Conservation (phyloP, 2,329 filamentous ascomycete species). For the Xylaria digitata region DNA sequence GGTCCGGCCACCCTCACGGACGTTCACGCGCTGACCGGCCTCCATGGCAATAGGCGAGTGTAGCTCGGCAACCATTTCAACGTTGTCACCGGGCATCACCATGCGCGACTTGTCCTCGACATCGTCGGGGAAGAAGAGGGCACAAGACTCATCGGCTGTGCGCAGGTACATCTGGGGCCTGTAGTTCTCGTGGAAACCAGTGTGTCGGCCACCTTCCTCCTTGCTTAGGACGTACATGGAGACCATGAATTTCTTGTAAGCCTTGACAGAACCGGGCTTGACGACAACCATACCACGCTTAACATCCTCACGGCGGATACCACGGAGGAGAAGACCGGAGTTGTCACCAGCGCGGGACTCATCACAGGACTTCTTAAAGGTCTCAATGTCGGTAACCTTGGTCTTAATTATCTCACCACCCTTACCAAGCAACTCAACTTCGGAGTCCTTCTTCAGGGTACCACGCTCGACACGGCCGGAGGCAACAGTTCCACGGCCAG, state of each 20-base stretch:
- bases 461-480: constrained; percentile 98
- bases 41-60: constrained; percentile 89
- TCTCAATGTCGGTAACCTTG: constrained; percentile 99
- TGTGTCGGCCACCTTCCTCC: constrained; percentile 98
- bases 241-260: constrained; percentile 90
- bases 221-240: constrained; percentile 98
- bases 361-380: constrained; percentile 99
- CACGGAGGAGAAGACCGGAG: constrained; percentile 95
- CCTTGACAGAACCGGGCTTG: constrained; percentile 84
- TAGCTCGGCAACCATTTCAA: constrained; percentile 93
- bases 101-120: constrained; percentile 76
- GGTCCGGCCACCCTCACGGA: constrained; percentile 94
- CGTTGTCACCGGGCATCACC: constrained; percentile 98
- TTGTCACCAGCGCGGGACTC: constrained; percentile 97
- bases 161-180: constrained; percentile 95
- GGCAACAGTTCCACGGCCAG: constrained; percentile 94
- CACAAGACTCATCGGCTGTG: constrained; percentile 84
- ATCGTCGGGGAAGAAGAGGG: constrained; percentile 87
- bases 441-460: constrained; percentile 89
- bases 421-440: constrained; percentile 95
- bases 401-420: constrained; percentile 87
- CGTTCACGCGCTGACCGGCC: constrained; percentile 94
- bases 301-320: constrained; percentile 95
- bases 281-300: constrained; percentile 93
- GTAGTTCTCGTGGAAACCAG: constrained; percentile 96